Conservation (phyloP, 1,139 yeast genomes). For the Hansenula lynferdii region DNA sequence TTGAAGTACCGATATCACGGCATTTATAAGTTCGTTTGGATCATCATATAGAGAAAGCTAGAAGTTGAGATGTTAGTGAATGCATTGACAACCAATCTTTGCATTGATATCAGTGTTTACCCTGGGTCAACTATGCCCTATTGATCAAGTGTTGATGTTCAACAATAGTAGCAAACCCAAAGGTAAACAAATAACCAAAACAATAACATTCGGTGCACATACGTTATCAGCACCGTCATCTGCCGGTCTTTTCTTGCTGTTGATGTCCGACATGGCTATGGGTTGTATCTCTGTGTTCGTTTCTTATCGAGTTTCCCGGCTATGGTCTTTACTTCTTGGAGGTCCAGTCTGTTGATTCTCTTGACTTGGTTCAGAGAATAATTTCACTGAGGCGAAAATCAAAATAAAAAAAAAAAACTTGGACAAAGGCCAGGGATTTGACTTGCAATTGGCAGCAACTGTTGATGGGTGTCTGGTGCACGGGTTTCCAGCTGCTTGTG, state of each 20-base stretch:
- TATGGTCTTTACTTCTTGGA: too few species aligned
- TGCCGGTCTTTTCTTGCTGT: conserved; percentile 11
- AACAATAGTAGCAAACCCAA: neutral
- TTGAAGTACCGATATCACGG: conserved; percentile 37
- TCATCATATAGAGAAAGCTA: conserved; percentile 15
- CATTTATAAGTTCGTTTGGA: conserved; percentile 35
- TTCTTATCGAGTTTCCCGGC: too few species aligned
- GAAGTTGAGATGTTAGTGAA: neutral
- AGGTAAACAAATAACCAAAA: neutral
- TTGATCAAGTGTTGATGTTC: neutral
- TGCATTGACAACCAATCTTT: too few species aligned
- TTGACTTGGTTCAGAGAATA: neutral
- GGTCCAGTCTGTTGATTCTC: neutral
- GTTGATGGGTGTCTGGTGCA: too few species aligned
- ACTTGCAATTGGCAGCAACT: neutral
- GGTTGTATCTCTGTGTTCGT: neutral
- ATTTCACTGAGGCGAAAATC: neutral
- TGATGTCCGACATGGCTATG: conserved; percentile 7
- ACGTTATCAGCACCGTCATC: conserved; percentile 11
- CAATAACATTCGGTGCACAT: conserved; percentile 1
- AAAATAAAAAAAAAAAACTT: neutral
- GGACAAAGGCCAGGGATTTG: neutral
- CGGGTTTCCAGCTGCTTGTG: neutral
- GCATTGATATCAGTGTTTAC: too few species aligned
- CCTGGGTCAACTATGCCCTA: too few species aligned